Base-by-base conservation (phyloP, 2,329 filamentous ascomycete species). In the Incumbomyces lentus region DNA sequence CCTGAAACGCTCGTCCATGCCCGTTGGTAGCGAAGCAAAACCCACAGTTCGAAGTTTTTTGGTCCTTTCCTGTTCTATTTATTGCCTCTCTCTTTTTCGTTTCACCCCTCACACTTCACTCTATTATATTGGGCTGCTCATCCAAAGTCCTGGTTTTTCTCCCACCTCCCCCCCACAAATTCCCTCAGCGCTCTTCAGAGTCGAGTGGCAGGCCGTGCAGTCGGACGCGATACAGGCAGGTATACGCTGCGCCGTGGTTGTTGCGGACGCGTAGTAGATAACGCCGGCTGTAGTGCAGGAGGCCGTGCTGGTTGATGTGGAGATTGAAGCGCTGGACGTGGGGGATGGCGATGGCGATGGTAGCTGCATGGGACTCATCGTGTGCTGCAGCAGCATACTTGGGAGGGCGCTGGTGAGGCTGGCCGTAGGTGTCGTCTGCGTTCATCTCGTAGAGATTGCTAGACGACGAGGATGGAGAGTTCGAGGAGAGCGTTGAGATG, bases 201-300 rank as follows among this genome's bases (percentile, higher is more conserved):
- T 40, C 16, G 22, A 53, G 42, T 18, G 53, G 50, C 38, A 51
- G 40, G 3, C 69, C 69, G 54, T 69, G 62, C 40, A 72, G 46
- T 40, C 64, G 64, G 43, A 71, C 49, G n/a, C 69, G 64, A 55
- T 71, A 71, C 32, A 72, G 52, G 52, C 69, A 72, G 1, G 68
- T 70, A 46, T 65, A 56, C 17, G 64, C 56, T 3, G 56, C 61
- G 3, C 68, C 69, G 62, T 68, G 69, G 46, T 70, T 72, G 1
- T 61, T 64, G 16, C 60, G 65, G 2, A 67, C 60, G 5, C 69
- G 60, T 29, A 72, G 54, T 12, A 66, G 64, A 16, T 69, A 64
- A 40, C 62, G 63, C 36, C 65, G 58, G 11, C 66, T 52, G 30
- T 44, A 44, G 31, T 53, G 47, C 19, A 44, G 18, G 35, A 49